These are phyloP conservation scores for Desmodesmus armatus DNA, from an alignment of 139 green algal species.

Conservation along the genomic window DNA sequence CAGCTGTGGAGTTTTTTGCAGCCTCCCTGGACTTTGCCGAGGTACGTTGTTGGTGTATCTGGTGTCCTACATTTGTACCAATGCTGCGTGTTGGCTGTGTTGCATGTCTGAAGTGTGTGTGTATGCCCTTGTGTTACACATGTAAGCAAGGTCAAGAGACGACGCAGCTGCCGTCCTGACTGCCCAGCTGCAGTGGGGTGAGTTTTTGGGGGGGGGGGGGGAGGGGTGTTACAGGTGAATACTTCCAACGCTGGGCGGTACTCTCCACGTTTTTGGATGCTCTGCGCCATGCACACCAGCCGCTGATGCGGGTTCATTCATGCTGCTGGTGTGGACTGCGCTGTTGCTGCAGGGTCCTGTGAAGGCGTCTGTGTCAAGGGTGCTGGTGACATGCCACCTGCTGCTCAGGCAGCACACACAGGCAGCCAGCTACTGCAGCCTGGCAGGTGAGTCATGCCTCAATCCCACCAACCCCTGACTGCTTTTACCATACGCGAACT, in stretches of 20 bases:
- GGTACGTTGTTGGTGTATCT: neutral
- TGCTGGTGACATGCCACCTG: slow-evolving; percentile 14
- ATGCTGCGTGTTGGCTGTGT: neutral
- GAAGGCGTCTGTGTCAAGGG: neutral
- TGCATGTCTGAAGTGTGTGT: too few species aligned
- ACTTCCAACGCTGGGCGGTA: neutral
- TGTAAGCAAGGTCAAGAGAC: too few species aligned
- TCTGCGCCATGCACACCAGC: neutral
- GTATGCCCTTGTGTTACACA: too few species aligned
- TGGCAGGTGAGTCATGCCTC: neutral
- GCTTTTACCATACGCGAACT: neutral
- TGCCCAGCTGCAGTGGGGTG: neutral
- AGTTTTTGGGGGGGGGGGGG: neutral
- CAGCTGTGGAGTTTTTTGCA: slow-evolving; percentile 11
- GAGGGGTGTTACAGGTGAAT: neutral
- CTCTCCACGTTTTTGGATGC: neutral
- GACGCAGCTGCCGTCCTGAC: neutral
- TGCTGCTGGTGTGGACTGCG: neutral
- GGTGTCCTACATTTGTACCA: neutral
- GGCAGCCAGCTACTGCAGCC: neutral
- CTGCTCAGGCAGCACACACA: neutral
- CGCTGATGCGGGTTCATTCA: neutral
- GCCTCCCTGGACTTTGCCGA: slow-evolving; percentile 23
- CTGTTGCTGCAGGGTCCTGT: neutral
- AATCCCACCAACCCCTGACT: neutral